Conservation (phyloP, 31 red algal species). For the Odonthalia washingtoniensis region DNA sequence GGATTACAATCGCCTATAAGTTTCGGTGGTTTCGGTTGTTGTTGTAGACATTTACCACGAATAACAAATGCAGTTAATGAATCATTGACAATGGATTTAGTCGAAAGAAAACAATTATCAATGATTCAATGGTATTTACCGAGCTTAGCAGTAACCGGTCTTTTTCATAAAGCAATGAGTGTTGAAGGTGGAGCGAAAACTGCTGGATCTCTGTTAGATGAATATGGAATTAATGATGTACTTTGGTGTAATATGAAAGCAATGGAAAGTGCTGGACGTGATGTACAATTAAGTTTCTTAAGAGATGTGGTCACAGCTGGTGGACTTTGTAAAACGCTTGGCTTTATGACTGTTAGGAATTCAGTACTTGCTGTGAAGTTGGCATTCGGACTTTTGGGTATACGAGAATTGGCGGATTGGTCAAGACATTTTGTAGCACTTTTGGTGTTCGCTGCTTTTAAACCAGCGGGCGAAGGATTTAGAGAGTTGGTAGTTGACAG, state of each 20-base stretch:
- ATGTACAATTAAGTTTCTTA: conserved; percentile 80
- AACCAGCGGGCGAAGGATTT: conserved; percentile 20
- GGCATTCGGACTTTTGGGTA: conserved; percentile 57
- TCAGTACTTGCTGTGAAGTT: conserved; percentile 65
- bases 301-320: conserved; percentile 83
- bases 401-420: conserved; percentile 66
- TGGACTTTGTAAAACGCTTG: conserved; percentile 73
- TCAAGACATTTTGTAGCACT: conserved; percentile 73
- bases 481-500: conserved; percentile 1
- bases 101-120: conserved; percentile 48
- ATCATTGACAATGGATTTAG: conserved; percentile 65
- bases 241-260: conserved; percentile 80
- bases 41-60: conserved; percentile 79
- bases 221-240: conserved; percentile 82
- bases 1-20: conserved; percentile 94
- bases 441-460: conserved; percentile 52
- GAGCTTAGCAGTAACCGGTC: conserved; percentile 75
- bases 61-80: conserved; percentile 63
- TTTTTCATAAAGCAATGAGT: conserved; percentile 93
- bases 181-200: conserved; percentile 68
- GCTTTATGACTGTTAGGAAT: conserved; percentile 58
- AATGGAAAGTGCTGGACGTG: conserved; percentile 70
- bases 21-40: conserved; percentile 96
- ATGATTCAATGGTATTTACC: conserved; percentile 84
- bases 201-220: conserved; percentile 63